Evolutionary conservation across 2,329 filamentous ascomycete genomes (phyloP).

Genomic region (Passalora sequoiae): DNA sequence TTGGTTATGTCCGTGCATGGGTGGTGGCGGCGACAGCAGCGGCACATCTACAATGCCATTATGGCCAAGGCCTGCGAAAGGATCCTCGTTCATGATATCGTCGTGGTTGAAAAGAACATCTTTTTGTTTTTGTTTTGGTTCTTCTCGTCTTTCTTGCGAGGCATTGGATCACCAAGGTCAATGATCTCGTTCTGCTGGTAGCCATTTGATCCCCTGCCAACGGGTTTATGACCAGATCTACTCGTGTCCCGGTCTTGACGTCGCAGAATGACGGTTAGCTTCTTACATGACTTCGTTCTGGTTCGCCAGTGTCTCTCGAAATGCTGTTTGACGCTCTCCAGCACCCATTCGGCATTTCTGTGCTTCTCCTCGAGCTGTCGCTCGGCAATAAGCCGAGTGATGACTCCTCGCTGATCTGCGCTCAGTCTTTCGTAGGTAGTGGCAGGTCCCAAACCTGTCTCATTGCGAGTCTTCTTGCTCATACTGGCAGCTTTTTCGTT

Average conservation of each 20-base stretch:
- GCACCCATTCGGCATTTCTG: constrained; percentile 8
- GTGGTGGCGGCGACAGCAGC: neutral
- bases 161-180: constrained; percentile 2
- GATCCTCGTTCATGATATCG: constrained; percentile 1
- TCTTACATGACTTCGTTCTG: neutral
- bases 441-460: constrained; percentile 4
- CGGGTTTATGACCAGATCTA: neutral
- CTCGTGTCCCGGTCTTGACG: constrained; percentile 5
- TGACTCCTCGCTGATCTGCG: constrained; percentile 6
- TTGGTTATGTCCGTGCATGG: constrained; percentile 2
- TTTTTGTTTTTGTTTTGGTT: constrained; percentile 4
- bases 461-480: constrained; percentile 4
- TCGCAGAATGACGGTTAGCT: constrained; percentile 6
- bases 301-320: constrained; percentile 3
- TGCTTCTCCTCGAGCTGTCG: constrained; percentile 7
- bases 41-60: neutral
- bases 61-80: constrained; percentile 2
- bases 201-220: neutral
- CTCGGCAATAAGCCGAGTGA: constrained; percentile 5
- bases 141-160: neutral
- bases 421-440: constrained; percentile 1
- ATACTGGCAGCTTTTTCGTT: constrained; percentile 6
- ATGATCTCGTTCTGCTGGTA: constrained; percentile 7
- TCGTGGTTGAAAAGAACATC: neutral
- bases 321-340: constrained; percentile 5